phyloP scores from a whole-genome alignment of 177 flowering plant genomes.

The Vitis hybrid region DNA sequence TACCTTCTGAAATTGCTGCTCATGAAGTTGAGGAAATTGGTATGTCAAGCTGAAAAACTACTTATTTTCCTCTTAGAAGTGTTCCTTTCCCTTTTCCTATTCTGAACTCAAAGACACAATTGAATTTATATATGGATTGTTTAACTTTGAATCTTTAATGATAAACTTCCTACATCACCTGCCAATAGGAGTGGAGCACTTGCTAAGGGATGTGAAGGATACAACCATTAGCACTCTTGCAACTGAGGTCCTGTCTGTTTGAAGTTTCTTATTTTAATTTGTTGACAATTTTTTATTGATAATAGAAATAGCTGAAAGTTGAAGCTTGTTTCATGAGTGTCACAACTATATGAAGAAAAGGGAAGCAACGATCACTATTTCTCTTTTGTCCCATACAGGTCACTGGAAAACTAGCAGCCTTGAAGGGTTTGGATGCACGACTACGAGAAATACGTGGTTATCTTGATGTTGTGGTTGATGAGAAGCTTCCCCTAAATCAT shows the following conservation, averaged over 20 bases:
- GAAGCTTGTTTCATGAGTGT: neutral
- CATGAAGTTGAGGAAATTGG: constrained; percentile 99
- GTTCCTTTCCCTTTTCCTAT: neutral
- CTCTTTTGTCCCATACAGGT: constrained; percentile 46
- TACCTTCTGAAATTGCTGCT: constrained; percentile 96
- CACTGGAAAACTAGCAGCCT: constrained; percentile 87
- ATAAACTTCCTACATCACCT: neutral
- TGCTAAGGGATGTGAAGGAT: constrained; percentile 98
- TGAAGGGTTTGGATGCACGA: constrained; percentile 92
- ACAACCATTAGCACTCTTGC: constrained; percentile 97
- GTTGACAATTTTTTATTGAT: neutral
- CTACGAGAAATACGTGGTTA: constrained; percentile 80
- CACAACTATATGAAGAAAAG: too few species aligned
- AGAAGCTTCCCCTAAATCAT: constrained; percentile 86
- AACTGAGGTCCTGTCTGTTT: constrained; percentile 60
- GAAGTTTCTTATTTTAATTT: neutral
- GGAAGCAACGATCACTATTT: neutral
- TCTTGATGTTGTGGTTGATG: constrained; percentile 87
- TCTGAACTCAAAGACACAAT: neutral
- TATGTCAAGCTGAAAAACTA: constrained; percentile 20
- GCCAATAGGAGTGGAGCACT: constrained; percentile 86
- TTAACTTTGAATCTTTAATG: neutral
- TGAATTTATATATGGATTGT: neutral
- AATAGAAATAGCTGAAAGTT: neutral
- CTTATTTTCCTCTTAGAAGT: neutral